Evolutionary conservation across 306 rosid species (phyloP).

Genomic region (Prunus fruticosa): DNA sequence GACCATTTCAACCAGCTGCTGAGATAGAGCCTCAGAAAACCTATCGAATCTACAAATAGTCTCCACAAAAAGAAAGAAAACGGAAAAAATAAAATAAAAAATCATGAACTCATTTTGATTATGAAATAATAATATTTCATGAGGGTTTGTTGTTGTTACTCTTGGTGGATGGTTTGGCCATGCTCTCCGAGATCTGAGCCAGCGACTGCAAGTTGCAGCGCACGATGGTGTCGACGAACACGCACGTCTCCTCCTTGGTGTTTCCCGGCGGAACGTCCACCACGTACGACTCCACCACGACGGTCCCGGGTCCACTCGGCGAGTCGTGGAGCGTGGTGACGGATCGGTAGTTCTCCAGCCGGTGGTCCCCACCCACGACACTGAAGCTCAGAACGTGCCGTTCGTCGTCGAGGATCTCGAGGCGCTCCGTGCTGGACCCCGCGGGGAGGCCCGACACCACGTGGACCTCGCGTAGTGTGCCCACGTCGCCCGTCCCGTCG

Average conservation of each 20-base stretch:
- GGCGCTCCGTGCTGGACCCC: constrained; percentile 75
- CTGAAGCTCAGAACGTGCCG: constrained; percentile 87
- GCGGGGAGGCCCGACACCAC: constrained; percentile 94
- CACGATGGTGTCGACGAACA: constrained; percentile 85
- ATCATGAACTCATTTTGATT: background rate
- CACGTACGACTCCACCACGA: constrained; percentile 80
- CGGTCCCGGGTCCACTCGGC: constrained; percentile 47
- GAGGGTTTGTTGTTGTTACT: background rate
- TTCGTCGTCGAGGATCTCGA: constrained; percentile 94
- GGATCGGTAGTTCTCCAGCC: constrained; percentile 73
- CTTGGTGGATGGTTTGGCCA: constrained; percentile 20
- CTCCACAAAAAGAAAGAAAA: background rate
- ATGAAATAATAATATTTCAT: background rate
- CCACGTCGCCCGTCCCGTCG: constrained; percentile 60
- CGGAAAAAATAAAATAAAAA: background rate
- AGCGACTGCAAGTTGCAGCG: constrained; percentile 87
- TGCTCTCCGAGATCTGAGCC: constrained; percentile 75
- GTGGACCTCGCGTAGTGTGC: constrained; percentile 68
- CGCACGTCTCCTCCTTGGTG: constrained; percentile 86
- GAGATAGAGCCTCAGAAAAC: background rate
- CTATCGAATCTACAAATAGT: background rate
- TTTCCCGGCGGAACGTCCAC: constrained; percentile 89
- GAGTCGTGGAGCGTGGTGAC: constrained; percentile 73
- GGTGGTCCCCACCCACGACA: constrained; percentile 89
- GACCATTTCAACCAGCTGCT: background rate